Percentiles rank a stretch among this genome's conserved stretches.
Conservation (phyloP, 2,329 filamentous ascomycete genomes). For the Mycosphaerella sp. region DNA sequence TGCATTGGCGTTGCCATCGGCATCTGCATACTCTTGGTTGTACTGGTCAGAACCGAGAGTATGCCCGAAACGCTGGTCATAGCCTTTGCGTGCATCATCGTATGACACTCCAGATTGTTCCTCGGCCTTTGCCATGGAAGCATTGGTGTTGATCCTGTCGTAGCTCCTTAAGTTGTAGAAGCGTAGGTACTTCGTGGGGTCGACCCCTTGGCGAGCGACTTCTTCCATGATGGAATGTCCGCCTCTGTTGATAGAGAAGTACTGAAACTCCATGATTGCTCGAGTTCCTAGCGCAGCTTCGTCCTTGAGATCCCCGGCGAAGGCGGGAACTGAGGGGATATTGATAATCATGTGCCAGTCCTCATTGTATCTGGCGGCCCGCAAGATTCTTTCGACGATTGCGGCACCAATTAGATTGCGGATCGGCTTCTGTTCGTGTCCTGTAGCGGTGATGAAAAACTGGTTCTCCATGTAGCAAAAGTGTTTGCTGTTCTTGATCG, state of each 20-base stretch:
- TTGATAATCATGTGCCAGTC: constrained; percentile 68
- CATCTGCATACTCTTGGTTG: constrained; percentile 32
- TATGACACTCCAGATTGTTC: constrained; percentile 60
- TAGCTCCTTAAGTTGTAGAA: constrained; percentile 84
- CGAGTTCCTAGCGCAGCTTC: constrained; percentile 69
- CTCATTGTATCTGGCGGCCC: constrained; percentile 59
- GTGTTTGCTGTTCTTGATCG: constrained; percentile 80
- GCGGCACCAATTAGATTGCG: constrained; percentile 71
- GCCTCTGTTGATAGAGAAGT: constrained; percentile 69
- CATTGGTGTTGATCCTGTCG: constrained; percentile 69
- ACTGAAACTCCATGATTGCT: constrained; percentile 86
- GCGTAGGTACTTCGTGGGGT: constrained; percentile 66
- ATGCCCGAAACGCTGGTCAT: constrained; percentile 36
- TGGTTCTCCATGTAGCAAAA: constrained; percentile 60
- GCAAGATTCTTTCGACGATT: constrained; percentile 69
- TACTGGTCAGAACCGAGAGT: constrained; percentile 23
- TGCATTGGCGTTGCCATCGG: constrained; percentile 19
- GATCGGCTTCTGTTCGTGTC: constrained; percentile 62
- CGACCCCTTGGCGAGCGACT: constrained; percentile 58
- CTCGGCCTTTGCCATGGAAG: constrained; percentile 56
- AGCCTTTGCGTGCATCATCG: constrained; percentile 57
- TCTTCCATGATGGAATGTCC: constrained; percentile 71
- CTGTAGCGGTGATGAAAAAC: constrained; percentile 82
- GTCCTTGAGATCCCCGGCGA: constrained; percentile 69
- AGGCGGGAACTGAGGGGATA: constrained; percentile 75